Evolutionary conservation across 1,284 basidiomycete species (phyloP).

Genomic region (Trametes pubescens): DNA sequence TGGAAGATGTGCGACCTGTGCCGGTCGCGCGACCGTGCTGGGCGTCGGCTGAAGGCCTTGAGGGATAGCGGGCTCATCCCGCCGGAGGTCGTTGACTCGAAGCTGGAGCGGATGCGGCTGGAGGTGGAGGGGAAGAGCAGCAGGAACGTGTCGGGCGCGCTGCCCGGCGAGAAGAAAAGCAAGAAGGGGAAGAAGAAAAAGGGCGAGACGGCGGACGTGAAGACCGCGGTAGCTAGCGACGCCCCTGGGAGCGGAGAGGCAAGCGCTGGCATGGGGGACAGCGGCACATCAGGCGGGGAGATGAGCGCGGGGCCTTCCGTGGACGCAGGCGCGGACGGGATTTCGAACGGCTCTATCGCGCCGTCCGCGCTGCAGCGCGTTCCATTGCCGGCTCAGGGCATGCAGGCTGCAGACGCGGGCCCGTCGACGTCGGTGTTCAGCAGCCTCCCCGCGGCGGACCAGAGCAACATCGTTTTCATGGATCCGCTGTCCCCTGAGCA

Average conservation of each 20-base stretch:
- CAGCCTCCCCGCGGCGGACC: constrained; percentile 8
- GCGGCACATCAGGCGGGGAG: neutral
- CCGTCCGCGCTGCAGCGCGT: constrained; percentile 12
- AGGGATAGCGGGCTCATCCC: constrained; percentile 39
- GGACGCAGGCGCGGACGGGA: neutral
- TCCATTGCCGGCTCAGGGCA: neutral
- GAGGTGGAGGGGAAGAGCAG: constrained; percentile 27
- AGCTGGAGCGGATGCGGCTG: constrained; percentile 28
- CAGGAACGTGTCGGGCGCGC: constrained; percentile 12
- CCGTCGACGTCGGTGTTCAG: constrained; percentile 15
- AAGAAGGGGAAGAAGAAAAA: constrained; percentile 33
- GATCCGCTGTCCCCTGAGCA: constrained; percentile 34
- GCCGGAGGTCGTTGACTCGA: constrained; percentile 27
- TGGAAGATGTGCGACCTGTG: constrained; percentile 58
- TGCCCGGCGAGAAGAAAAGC: constrained; percentile 16
- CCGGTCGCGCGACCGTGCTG: constrained; percentile 46
- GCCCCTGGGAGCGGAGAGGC: constrained; percentile 1
- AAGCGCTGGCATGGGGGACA: neutral
- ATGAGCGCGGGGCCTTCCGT: neutral
- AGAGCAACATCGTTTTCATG: constrained; percentile 36
- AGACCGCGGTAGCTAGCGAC: neutral
- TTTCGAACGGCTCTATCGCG: constrained; percentile 7
- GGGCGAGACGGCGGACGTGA: constrained; percentile 18
- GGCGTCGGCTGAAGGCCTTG: constrained; percentile 42
- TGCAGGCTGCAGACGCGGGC: neutral